These are phyloP conservation scores for Saccharomycopsis sp. DNA, from an alignment of 805 yeast genomes.

Conservation along the genomic window DNA sequence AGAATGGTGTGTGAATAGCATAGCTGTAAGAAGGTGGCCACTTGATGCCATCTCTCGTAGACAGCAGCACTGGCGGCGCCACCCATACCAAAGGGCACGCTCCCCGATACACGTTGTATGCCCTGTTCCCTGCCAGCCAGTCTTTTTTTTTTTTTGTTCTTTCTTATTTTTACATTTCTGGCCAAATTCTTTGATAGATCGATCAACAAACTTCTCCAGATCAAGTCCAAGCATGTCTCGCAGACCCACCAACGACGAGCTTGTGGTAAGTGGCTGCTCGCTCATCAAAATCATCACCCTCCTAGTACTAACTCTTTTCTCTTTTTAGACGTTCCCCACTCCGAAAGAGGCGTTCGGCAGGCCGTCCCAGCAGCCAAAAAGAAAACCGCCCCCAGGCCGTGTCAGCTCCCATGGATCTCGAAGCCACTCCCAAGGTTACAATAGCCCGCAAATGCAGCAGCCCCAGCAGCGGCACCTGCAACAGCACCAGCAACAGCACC, in stretches of 20 bases:
- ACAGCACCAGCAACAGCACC: constrained; percentile 17
- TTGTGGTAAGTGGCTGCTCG: constrained; percentile 1
- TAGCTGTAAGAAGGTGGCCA: too few relatives aligned
- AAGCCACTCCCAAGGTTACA: too few relatives aligned
- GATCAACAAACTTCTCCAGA: too few relatives aligned
- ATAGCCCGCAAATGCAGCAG: not conserved
- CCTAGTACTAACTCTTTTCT: not conserved
- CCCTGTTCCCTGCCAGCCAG: too few relatives aligned
- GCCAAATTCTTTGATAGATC: too few relatives aligned
- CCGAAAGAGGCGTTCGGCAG: constrained; percentile 15
- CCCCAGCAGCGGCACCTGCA: constrained; percentile 15
- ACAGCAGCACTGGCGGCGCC: too few relatives aligned
- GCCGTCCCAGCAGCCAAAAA: constrained; percentile 22
- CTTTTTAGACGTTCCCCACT: constrained; percentile 16
- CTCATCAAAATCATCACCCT: not conserved
- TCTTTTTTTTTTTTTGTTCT: not conserved
- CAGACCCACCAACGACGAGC: not conserved
- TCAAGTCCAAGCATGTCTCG: too few relatives aligned
- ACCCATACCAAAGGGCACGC: too few relatives aligned
- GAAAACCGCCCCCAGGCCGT: constrained; percentile 9
- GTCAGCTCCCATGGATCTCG: too few relatives aligned
- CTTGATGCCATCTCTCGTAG: too few relatives aligned
- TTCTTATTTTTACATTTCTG: not conserved
- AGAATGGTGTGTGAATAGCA: too few relatives aligned
- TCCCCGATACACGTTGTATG: too few relatives aligned